Percentiles rank a stretch among this genome's conserved stretches.
These are phyloP conservation scores for Boletales sp. DNA, from an alignment of 768 basidiomycete genomes.

Conservation along the genomic window DNA sequence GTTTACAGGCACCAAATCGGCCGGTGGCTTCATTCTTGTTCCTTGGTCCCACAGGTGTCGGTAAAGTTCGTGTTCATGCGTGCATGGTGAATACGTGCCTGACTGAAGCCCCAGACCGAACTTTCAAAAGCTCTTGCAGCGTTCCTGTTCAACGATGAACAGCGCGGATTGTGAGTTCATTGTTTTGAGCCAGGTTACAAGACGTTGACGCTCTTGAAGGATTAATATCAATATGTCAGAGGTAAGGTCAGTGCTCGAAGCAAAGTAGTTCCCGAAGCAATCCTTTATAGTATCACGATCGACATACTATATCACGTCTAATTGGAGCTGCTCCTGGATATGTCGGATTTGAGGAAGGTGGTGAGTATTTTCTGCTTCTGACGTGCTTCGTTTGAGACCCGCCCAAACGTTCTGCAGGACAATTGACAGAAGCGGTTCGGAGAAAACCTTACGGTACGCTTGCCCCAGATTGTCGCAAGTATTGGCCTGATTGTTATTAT, in stretches of 20 bases:
- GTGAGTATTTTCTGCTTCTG: conserved; percentile 33
- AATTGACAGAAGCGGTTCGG: conserved; percentile 63
- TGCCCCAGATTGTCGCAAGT: neutral
- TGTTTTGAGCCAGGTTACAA: neutral
- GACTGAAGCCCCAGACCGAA: conserved; percentile 52
- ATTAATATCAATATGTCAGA: conserved; percentile 97
- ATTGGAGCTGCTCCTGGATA: conserved; percentile 94
- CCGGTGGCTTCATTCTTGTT: conserved; percentile 94
- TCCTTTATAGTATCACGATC: conserved; percentile 70
- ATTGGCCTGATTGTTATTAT: neutral
- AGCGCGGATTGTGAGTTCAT: conserved; percentile 69
- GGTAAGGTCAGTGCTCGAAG: conserved; percentile 19
- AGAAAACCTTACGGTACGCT: conserved; percentile 51
- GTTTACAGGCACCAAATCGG: conserved; percentile 81
- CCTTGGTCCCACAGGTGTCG: conserved; percentile 84
- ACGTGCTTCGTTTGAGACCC: neutral
- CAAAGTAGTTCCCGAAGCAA: neutral
- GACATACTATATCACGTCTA: conserved; percentile 85
- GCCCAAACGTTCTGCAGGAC: conserved; percentile 33
- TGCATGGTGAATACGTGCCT: neutral
- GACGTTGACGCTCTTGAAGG: conserved; percentile 32
- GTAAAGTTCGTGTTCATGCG: conserved; percentile 48
- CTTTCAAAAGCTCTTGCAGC: conserved; percentile 83
- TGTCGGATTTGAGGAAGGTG: conserved; percentile 71
- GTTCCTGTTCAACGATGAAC: conserved; percentile 89